A percentile compares a stretch with the other conserved stretches of the same genome.
Evolutionary conservation across 208 protist species (phyloP).

Genomic region (Leishmania gerbilli): DNA sequence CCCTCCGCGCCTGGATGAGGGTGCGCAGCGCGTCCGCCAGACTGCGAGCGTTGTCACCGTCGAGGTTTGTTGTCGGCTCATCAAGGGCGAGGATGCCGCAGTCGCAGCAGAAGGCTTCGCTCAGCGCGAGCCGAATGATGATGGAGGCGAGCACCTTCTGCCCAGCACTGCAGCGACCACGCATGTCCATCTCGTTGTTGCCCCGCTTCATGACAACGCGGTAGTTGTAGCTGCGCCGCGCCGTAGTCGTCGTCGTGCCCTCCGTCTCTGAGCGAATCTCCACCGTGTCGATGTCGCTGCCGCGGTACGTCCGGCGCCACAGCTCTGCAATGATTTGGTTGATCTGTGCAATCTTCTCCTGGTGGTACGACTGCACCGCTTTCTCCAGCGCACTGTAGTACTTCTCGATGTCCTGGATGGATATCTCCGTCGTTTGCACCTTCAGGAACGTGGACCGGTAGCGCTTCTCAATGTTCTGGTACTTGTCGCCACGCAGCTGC

Average conservation of each 20-base stretch:
- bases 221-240: constrained; percentile 87
- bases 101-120: constrained; percentile 98
- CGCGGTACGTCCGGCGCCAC: constrained; percentile 98
- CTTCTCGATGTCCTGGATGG: constrained; percentile 89
- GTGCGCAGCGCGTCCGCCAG: constrained; percentile 77
- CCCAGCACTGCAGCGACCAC: constrained; percentile 97
- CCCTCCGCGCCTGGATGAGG: constrained; percentile 82
- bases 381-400: constrained; percentile 93
- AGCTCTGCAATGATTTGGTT: constrained; percentile 98
- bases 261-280: constrained; percentile 96
- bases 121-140: constrained; percentile 99
- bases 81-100: constrained; percentile 99
- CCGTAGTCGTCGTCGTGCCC: constrained; percentile 55
- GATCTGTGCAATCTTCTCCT: constrained; percentile 98
- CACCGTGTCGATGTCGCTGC: constrained; percentile 98
- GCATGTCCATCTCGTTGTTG: constrained; percentile 97
- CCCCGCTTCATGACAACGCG: constrained; percentile 97
- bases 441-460: constrained; percentile 91
- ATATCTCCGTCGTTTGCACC: constrained; percentile 86
- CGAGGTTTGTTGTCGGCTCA: constrained; percentile 99
- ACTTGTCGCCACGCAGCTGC: constrained; percentile 77
- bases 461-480: constrained; percentile 83
- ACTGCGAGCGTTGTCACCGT: constrained; percentile 93
- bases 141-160: constrained; percentile 99
- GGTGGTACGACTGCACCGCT: constrained; percentile 97